Base-by-base conservation (phyloP, 371 early-diverging fungal species). In the Mucor racemosus region DNA sequence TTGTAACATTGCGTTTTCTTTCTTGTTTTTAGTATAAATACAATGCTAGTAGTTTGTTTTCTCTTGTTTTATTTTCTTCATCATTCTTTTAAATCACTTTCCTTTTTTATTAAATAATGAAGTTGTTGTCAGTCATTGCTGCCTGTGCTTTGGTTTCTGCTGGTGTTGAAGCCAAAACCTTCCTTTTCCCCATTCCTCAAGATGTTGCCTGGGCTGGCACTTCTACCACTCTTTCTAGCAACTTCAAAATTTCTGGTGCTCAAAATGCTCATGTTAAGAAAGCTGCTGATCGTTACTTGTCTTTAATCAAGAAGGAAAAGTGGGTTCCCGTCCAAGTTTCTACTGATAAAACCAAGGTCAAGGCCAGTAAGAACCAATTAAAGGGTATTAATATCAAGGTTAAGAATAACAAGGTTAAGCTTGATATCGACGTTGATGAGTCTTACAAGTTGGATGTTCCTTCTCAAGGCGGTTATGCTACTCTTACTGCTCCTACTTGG, bases 291-390 rank as follows among this genome's bases (percentile, higher is more conserved):
- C 79, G 84, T 15, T 81, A 81, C 53, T 17, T 19, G 4, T 19
- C 65, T 7, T 34, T 84, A 35, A 81, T 84, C 19, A 58, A 57
- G 35, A 69, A 75, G 65, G 84, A 84, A 66, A 61, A 60, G 19
- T 84, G 81, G 81, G 65, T 58, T 6, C 76, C 76, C 64, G 78
- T 79, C 6, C 77, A 79, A 56, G 65, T 65, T 35, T 62, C 71
- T 9, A 48, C 62, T 8, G 56, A 64, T 48, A 57, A 61, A 15
- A 44, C 44, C n/a, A 17, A 15, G 5, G 91, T 97, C 71, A 91
- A 91, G 70, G 89, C 97, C 78, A 98, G 96, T 92, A 99, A 99
- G 94, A 84, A 90, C 72, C 96, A 98, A 86, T 98, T 99, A 82
- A 95, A 92, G 87, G 91, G 92, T 69, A 11, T 44, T 5, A 44